Percentiles rank a stretch among this genome's conserved stretches.
Conservation (phyloP, 495 filamentous ascomycete species). For the Hyaloscypha bicolor region DNA sequence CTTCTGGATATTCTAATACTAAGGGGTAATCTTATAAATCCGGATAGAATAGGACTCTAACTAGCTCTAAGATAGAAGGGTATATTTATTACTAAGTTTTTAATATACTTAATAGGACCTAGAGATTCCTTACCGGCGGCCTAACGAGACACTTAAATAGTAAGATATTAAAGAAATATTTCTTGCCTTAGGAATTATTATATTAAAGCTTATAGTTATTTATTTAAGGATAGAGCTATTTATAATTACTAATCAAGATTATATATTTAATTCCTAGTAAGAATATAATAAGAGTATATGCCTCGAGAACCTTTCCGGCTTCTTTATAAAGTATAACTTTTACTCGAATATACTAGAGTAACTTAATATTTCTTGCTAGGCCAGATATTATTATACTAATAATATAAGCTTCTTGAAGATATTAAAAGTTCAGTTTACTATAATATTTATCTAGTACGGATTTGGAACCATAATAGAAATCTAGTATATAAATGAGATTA, state of each 20-base stretch:
- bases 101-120: conserved; percentile 58
- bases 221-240: too few species aligned
- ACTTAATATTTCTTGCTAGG: too few species aligned
- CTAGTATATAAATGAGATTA: conserved; percentile 37
- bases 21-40: conserved; percentile 57
- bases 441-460: conserved; percentile 38
- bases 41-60: conserved; percentile 63
- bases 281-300: conserved; percentile 68
- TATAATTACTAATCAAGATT: too few species aligned
- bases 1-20: conserved; percentile 57
- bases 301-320: conserved; percentile 76
- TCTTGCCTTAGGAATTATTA: too few species aligned
- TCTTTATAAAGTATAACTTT: conserved; percentile 81
- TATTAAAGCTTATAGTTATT: too few species aligned
- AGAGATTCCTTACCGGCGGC: conserved; percentile 38
- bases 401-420: conserved; percentile 57
- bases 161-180: conserved; percentile 58
- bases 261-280: conserved; percentile 47
- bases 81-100: conserved; percentile 78
- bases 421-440: conserved; percentile 54
- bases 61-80: conserved; percentile 63
- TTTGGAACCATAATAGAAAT: conserved; percentile 39
- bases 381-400: conserved; percentile 61
- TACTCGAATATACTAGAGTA: conserved; percentile 44
- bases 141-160: conserved; percentile 71